Evolutionary conservation across 352 stramenopile species (phyloP).

Genomic region (Phytophthora chlamydospora): DNA sequence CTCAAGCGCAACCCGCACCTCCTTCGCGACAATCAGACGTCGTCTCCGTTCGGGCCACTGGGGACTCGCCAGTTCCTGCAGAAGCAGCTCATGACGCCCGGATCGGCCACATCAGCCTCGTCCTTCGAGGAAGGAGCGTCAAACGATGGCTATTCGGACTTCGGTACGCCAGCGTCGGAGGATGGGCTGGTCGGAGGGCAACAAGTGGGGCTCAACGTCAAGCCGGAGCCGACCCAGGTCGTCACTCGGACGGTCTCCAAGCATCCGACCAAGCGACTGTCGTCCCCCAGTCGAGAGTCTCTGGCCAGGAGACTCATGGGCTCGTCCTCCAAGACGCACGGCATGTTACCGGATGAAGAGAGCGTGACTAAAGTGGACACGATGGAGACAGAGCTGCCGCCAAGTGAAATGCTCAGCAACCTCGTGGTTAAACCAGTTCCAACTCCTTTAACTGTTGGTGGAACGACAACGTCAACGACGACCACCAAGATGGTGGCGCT

Average conservation of each 20-base stretch:
- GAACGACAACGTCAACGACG: neutral
- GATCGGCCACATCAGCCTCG: slow-evolving; percentile 40
- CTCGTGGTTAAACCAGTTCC: slow-evolving; percentile 35
- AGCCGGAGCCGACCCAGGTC: slow-evolving; percentile 5
- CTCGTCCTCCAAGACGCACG: slow-evolving; percentile 10
- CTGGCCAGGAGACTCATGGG: slow-evolving; percentile 28
- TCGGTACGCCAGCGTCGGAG: slow-evolving; percentile 25
- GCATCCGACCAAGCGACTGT: slow-evolving; percentile 41
- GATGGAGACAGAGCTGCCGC: slow-evolving; percentile 5
- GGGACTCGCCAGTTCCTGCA: slow-evolving; percentile 35
- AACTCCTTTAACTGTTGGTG: neutral
- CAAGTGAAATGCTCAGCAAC: slow-evolving; percentile 15
- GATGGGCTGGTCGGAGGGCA: neutral
- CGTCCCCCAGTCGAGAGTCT: slow-evolving; percentile 37
- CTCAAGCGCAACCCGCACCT: slow-evolving; percentile 40
- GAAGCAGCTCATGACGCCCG: slow-evolving; percentile 41
- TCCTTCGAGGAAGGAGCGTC: slow-evolving; percentile 42
- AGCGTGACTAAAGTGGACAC: slow-evolving; percentile 11
- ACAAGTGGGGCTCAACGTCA: neutral
- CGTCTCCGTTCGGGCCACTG: slow-evolving; percentile 29
- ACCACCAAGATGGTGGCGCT: slow-evolving; percentile 7
- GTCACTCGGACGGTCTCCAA: slow-evolving; percentile 18
- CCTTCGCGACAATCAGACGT: slow-evolving; percentile 10
- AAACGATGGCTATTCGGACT: slow-evolving; percentile 36
- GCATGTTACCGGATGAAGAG: slow-evolving; percentile 19